A percentile compares a stretch with the other conserved stretches of the same genome.
These are phyloP conservation scores for Detonula confervacea DNA, from an alignment of 352 stramenopile genomes.

Conservation along the genomic window DNA sequence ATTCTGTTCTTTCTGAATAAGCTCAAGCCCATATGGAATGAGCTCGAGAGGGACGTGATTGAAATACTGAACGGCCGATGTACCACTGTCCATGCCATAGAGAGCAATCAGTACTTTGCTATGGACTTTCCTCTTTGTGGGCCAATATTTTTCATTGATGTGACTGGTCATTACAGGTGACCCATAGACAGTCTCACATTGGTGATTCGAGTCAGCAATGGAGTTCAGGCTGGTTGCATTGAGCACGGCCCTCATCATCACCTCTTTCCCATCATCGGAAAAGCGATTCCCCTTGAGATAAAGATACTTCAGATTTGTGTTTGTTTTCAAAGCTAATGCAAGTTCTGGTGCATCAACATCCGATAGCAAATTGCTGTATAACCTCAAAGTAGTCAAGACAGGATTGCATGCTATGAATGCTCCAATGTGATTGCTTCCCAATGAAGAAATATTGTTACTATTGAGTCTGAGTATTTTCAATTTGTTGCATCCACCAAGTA, in stretches of 20 bases:
- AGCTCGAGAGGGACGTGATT: constrained; percentile 1
- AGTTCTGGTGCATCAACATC: constrained; percentile 1
- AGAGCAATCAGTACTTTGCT: constrained; percentile 4
- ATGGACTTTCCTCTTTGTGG: constrained; percentile 6
- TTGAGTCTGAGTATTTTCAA: not conserved
- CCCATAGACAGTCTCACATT: not conserved
- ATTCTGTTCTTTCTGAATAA: constrained; percentile 9
- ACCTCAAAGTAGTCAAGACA: not conserved
- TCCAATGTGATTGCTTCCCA: not conserved
- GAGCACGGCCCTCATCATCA: not conserved
- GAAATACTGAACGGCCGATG: not conserved
- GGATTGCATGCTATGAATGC: constrained; percentile 1
- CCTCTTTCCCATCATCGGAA: not conserved
- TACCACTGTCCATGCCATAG: constrained; percentile 5
- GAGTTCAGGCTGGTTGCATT: constrained; percentile 10
- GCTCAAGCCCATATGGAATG: not conserved
- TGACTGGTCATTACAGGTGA: not conserved
- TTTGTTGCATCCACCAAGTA: constrained; percentile 7
- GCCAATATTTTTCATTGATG: constrained; percentile 5
- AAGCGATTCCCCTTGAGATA: constrained; percentile 10
- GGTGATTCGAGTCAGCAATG: constrained; percentile 12
- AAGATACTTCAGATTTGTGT: constrained; percentile 13
- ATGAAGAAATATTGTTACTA: constrained; percentile 1
- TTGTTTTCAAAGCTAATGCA: constrained; percentile 3
- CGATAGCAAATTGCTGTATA: not conserved